phyloP scores from a whole-genome alignment of 202 grass and related monocot genomes.

The Cymbopogon flexuosus region DNA sequence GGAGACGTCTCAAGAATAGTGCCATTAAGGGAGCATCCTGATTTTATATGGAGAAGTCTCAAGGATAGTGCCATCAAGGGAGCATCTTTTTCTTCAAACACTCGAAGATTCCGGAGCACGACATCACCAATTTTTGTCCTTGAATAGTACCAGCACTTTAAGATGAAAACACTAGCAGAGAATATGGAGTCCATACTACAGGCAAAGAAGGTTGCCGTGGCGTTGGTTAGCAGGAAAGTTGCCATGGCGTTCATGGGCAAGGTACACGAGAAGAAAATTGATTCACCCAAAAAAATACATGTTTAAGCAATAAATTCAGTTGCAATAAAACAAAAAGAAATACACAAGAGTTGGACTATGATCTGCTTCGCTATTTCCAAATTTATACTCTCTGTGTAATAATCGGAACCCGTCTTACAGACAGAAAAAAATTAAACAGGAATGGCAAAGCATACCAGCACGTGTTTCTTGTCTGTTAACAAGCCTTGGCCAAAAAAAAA shows the following conservation, averaged over 20 bases:
- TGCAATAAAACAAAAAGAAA: background rate
- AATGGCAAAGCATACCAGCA: background rate
- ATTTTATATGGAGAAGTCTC: slow-evolving; percentile 18
- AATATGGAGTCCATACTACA: background rate
- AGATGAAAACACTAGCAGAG: background rate
- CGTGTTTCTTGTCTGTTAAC: background rate
- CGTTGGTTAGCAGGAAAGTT: background rate
- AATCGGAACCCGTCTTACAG: background rate
- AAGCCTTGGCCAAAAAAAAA: background rate
- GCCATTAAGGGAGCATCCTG: too few species aligned
- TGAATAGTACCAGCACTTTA: background rate
- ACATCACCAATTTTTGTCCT: background rate
- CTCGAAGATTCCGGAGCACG: too few species aligned
- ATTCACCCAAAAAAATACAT: background rate
- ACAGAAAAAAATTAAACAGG: background rate
- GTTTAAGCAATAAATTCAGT: background rate
- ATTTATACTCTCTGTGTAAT: background rate
- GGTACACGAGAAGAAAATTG: background rate
- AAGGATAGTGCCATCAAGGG: too few species aligned
- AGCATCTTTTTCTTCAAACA: too few species aligned
- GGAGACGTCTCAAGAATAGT: background rate
- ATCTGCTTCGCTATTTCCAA: background rate
- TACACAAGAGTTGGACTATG: background rate
- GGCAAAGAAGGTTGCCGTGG: background rate
- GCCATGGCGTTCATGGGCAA: background rate